Evolutionary conservation across 1,284 basidiomycete species (phyloP), one percentile per base, ranked within the genome.

Genomic region (Cryptococcus deneoformans): DNA sequence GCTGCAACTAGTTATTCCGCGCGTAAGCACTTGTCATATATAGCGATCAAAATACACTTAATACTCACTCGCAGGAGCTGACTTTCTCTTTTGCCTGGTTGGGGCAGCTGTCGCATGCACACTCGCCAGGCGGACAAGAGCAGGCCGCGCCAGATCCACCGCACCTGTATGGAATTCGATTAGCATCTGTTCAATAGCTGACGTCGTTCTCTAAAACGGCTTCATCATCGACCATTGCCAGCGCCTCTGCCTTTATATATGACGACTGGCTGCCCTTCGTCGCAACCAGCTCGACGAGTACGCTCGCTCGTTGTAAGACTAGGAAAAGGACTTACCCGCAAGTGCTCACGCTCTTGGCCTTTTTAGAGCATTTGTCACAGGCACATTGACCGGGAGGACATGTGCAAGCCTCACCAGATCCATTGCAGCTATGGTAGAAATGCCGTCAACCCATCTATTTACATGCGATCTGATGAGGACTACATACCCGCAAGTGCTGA

Each of bases 41-140:
- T n/a, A 43, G 43, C 29, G 29, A 5, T 29, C 29, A 29, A 5
- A 29, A 29, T 5, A 29, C 3, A 29, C n/a, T 37, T 16, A 16
- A 16, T 2, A 51, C 51, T 51, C 42, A 54, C 51, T 46, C 37
- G 55, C 54, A 57, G 36, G 50, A 20, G 20, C 50, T 46, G 16
- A 43, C 46, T 24, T 53, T 49, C 8, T 50, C 46, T 50, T 56
- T 46, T 39, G 38, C 24, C 52, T 64, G 57, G 34, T 59, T 49
- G 14, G 62, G 63, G 54, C 65, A 66, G 53, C 52, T 54, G 36
- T 43, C 58, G 40, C 66, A 70, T 45, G 55, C 53, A 58, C 68
- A 70, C 53, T 66, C 8, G 16, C 64, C 64, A 35, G 46, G 46
- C 16, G 20, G 46, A 14, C 46, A 47, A 47, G 46, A 47, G 46